Evolutionary conservation across 257 asterid species (phyloP), one percentile per base, ranked within the genome.

Genomic region (Phtheirospermum japonicum): DNA sequence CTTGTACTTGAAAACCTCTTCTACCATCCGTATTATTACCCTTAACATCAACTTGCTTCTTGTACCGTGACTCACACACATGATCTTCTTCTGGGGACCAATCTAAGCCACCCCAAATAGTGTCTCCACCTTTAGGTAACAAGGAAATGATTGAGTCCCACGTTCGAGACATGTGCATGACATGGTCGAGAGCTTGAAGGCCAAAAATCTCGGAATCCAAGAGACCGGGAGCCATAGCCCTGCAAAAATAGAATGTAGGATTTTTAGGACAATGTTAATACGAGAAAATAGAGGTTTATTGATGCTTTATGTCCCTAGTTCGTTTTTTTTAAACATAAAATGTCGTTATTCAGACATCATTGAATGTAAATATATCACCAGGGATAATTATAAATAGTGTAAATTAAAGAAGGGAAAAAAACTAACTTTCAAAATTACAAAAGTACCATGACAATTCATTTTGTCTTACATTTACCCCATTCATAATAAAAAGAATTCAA

Each of bases 71-170:
- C 63, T 66, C 71, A 59, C 96, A 89, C 0, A 68, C 79, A 56
- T 85, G 79, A 63, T 73, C 85, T 75, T 86, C 96, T 64, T 92
- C 97, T 0, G 95, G 97, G 14, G 97, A 81, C 95, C 86, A 84
- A 74, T 86, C 90, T 70, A 80, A 64, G 82, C 72, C 59, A 0
- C 99, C 99, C 99, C 99, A 92, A 51, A 89, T 69, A 6, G 94
- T 60, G 49, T 92, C 99, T 30, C 97, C 99, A 1, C 97, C 99
- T 83, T 86, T 92, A 7, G 99, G 99, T 42, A 85, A 54, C 82
- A 92, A 71, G 0, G 96, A 89, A 45, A 86, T 33, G 9, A 85
- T 70, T 0, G 97, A 85, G 73, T 89, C 99, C 97, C 97, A 86
- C 9, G 97, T 86, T 71, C 96, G 75, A 5, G 79, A 66, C 3